Evolutionary conservation across 352 stramenopile species (phyloP).

Genomic region (Pseudoperonospora humuli): DNA sequence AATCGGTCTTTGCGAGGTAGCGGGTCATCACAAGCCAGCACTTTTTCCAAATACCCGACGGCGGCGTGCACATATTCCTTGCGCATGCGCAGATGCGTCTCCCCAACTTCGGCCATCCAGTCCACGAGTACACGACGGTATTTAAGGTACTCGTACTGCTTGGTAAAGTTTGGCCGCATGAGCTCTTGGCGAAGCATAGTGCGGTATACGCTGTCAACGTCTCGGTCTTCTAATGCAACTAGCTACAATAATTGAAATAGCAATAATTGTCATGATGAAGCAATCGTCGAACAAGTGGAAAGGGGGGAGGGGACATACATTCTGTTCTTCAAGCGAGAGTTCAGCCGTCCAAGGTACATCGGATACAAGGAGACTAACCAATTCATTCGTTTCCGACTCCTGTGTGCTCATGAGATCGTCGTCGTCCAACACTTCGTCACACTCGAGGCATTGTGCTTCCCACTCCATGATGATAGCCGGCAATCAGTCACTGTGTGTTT

Average conservation of each 20-base stretch:
- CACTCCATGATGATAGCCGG: conserved; percentile 49
- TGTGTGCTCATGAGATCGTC: conserved; percentile 38
- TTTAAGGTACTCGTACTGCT: conserved; percentile 77
- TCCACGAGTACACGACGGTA: conserved; percentile 77
- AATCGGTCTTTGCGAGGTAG: conserved; percentile 71
- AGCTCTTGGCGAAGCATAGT: conserved; percentile 75
- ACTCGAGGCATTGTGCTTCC: conserved; percentile 57
- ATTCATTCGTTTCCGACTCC: conserved; percentile 20
- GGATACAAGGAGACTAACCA: conserved; percentile 8
- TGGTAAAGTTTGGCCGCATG: conserved; percentile 53
- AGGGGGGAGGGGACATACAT: conserved; percentile 9
- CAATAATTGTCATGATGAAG: conserved; percentile 9
- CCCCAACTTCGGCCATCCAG: conserved; percentile 81
- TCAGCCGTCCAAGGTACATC: conserved; percentile 17
- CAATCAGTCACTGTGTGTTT: too few species aligned
- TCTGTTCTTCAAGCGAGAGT: conserved; percentile 37
- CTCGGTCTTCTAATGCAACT: conserved; percentile 65
- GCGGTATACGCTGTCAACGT: conserved; percentile 61
- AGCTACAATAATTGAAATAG: conserved; percentile 23
- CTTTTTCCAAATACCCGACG: conserved; percentile 75
- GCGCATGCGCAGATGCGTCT: conserved; percentile 70
- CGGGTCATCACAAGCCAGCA: conserved; percentile 33
- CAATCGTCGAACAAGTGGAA: neutral
- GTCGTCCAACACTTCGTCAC: conserved; percentile 78
- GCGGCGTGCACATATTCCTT: conserved; percentile 75